Evolutionary conservation across 495 filamentous ascomycete species (phyloP).

Genomic region (Talaromyces wortmannii): DNA sequence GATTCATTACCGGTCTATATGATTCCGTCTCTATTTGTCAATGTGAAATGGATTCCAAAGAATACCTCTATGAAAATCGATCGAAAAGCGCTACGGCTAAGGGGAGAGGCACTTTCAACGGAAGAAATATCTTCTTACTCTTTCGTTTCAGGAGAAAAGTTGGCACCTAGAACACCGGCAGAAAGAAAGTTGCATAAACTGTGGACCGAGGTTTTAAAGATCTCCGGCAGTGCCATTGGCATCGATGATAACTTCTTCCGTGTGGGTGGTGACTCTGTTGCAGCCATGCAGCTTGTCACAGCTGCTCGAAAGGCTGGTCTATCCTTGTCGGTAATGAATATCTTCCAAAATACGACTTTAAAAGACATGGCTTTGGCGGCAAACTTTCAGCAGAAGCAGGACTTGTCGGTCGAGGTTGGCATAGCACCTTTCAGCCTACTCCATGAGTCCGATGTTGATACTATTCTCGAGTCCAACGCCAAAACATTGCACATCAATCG

Average conservation of each 20-base stretch:
- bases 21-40: constrained; percentile 28
- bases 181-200: constrained; percentile 13
- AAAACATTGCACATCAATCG: constrained; percentile 13
- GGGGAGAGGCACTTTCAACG: neutral
- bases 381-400: neutral
- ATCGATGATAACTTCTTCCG: constrained; percentile 45
- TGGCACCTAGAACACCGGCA: neutral
- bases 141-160: constrained; percentile 17
- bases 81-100: constrained; percentile 11
- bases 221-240: constrained; percentile 15
- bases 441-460: neutral
- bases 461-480: neutral
- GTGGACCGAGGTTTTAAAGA: constrained; percentile 14
- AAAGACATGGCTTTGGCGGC: constrained; percentile 24
- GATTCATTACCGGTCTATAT: constrained; percentile 23
- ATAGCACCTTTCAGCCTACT: neutral
- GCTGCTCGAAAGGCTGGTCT: constrained; percentile 14
- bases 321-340: constrained; percentile 23
- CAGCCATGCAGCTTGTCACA: constrained; percentile 45
- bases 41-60: constrained; percentile 26
- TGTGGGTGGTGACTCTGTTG: constrained; percentile 47
- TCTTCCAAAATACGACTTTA: constrained; percentile 27
- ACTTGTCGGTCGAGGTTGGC: neutral
- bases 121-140: neutral
- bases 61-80: constrained; percentile 38